Evolutionary conservation across 129 eudicot species (phyloP), one percentile per base, ranked within the genome.

Genomic region (Tagetes erecta): DNA sequence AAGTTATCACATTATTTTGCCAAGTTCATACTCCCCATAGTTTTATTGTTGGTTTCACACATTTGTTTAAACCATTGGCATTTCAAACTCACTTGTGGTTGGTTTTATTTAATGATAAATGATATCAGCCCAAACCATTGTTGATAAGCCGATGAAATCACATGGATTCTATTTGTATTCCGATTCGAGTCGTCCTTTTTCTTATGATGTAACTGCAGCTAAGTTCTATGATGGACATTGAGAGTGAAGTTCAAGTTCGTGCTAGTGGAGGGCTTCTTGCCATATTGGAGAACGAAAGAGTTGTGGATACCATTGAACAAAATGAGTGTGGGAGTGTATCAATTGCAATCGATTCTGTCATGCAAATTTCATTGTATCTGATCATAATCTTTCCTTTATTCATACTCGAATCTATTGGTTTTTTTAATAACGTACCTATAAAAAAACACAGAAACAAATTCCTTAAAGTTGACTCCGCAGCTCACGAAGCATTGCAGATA

Each of bases 241-340:
- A 80, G 80, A 95, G 99, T 88, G 99, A 95, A 50, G 88, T 95
- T 79, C 99, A 95, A 90, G 97, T 95, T 75, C 96, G 97, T 82
- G 96, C 86, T 31, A 85, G 96, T 81, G 99, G 99, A 73, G 97
- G 99, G 50, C 99, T 95, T 87, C 92, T 95, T 42, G 99, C 97
- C 68, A 85, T 95, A 70, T 70, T 91, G 80, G 99, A 95, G 87
- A 91, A 77, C 59, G 99, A 91, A 81, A 85, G 94, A 76, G 83
- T 88, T 11, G 82, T 95, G 77, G 96, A 95, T 80, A 84, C 96
- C 62, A 85, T 85, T 80, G 96, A 95, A 76, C 99, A 85, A 72
- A 84, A 68, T 57, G 97, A 91, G 72, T 80, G 78, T 82, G 96
- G 97, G 76, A 82, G 75, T 79, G 82, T 85, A 64, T 88, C 96